Evolutionary conservation across 805 yeast species (phyloP).

Genomic region (Wickerhamiella alocasiicola): DNA sequence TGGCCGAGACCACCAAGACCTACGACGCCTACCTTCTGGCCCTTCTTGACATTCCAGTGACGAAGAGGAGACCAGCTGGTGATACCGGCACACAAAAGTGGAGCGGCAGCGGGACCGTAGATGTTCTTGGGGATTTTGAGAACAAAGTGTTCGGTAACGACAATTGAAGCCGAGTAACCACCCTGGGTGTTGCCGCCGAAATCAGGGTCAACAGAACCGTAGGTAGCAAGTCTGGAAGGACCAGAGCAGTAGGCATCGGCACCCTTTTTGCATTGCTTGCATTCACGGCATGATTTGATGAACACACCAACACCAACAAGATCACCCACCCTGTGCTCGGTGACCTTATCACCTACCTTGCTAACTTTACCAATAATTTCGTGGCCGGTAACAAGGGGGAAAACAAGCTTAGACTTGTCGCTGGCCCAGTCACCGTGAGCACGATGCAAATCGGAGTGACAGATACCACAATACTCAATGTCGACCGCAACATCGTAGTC

Average conservation of each 20-base stretch:
- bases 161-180: constrained; percentile 26
- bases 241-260: constrained; percentile 47
- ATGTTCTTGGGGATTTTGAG: constrained; percentile 50
- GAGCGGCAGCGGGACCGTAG: constrained; percentile 47
- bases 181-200: constrained; percentile 62
- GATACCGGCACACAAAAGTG: constrained; percentile 66
- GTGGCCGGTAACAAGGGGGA: constrained; percentile 39
- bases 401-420: constrained; percentile 11
- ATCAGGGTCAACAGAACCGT: constrained; percentile 28
- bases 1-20: constrained; percentile 63
- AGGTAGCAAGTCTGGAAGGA: constrained; percentile 39
- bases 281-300: constrained; percentile 45
- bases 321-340: constrained; percentile 47
- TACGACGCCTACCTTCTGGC: constrained; percentile 43
- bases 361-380: constrained; percentile 29
- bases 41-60: constrained; percentile 37
- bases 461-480: constrained; percentile 28
- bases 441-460: constrained; percentile 49
- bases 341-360: constrained; percentile 44
- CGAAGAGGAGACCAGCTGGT: constrained; percentile 57
- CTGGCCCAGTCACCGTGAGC: constrained; percentile 41
- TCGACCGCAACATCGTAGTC: constrained; percentile 27
- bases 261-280: constrained; percentile 44
- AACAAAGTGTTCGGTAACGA: constrained; percentile 47
- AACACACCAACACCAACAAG: constrained; percentile 77